phyloP scores from a whole-genome alignment of 1,139 yeast genomes.

The Kurtzmaniella natalensis region DNA sequence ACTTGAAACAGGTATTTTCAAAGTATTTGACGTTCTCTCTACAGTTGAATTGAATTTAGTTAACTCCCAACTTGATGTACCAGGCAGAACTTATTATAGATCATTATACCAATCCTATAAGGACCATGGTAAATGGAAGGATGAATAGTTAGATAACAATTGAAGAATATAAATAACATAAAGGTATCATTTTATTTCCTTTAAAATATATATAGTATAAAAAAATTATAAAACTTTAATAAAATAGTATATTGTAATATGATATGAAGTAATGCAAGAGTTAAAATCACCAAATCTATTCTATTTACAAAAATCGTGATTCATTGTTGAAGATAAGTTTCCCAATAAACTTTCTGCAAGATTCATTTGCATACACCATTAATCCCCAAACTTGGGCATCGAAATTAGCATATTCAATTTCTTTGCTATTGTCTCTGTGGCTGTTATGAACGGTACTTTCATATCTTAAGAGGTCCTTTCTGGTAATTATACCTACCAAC shows the following conservation, averaged over 20 bases:
- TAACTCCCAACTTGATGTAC: slow-evolving; percentile 65
- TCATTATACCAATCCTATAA: slow-evolving; percentile 68
- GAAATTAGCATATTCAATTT: slow-evolving; percentile 16
- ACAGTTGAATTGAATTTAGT: slow-evolving; percentile 59
- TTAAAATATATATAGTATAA: no score
- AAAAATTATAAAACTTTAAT: no score
- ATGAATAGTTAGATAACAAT: slow-evolving; percentile 36
- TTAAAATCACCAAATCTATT: no score
- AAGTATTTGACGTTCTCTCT: slow-evolving; percentile 67
- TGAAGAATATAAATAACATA: no score
- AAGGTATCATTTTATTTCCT: no score
- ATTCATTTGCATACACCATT: slow-evolving; percentile 20
- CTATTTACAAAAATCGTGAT: slow-evolving; percentile 14
- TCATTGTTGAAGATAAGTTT: slow-evolving; percentile 30
- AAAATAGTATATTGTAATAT: no score
- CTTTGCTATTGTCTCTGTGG: slow-evolving; percentile 12
- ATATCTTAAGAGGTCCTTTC: slow-evolving; percentile 63
- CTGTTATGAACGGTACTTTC: slow-evolving; percentile 33
- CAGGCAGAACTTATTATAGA: slow-evolving; percentile 67
- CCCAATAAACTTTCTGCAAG: slow-evolving; percentile 23
- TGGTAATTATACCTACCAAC: slow-evolving; percentile 58
- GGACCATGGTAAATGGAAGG: slow-evolving; percentile 81
- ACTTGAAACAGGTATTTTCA: slow-evolving; percentile 54
- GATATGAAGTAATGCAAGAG: no score
- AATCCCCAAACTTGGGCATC: slow-evolving; percentile 38